These are phyloP conservation scores for Podospora anserina DNA, from an alignment of 495 filamentous ascomycete species.

Conservation along the genomic window DNA sequence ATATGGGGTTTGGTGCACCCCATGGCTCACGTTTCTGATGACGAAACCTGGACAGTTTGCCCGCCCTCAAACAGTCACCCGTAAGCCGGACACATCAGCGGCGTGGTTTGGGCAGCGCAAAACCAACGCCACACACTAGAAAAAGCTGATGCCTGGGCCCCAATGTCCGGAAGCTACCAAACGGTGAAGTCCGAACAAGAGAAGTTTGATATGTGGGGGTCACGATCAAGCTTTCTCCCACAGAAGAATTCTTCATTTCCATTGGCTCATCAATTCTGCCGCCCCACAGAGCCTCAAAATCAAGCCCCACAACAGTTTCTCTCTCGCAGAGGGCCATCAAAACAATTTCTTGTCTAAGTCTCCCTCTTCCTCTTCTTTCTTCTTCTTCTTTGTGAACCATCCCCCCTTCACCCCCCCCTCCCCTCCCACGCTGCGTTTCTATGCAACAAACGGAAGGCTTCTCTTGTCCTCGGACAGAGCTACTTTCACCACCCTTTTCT, in stretches of 20 bases:
- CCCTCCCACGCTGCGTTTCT: slow-evolving; percentile 99
- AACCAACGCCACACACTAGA: neutral
- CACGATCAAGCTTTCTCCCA: neutral
- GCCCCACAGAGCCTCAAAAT: slow-evolving; percentile 13
- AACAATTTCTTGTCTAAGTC: neutral
- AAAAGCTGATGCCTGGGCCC: too few species aligned
- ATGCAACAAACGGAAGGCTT: slow-evolving; percentile 86
- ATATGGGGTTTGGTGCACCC: neutral
- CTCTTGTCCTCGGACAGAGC: slow-evolving; percentile 35
- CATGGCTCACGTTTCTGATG: neutral
- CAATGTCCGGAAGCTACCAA: too few species aligned
- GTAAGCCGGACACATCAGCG: neutral
- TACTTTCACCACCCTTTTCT: slow-evolving; percentile 13
- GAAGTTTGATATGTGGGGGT: neutral
- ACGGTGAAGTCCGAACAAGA: too few species aligned
- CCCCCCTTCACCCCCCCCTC: slow-evolving; percentile 84
- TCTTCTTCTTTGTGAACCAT: slow-evolving; percentile 57
- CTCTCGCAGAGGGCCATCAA: too few species aligned
- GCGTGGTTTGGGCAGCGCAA: too few species aligned
- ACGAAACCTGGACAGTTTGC: neutral
- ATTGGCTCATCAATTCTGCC: slow-evolving; percentile 7
- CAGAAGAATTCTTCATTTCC: neutral
- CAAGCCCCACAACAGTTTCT: neutral
- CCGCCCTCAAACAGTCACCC: neutral
- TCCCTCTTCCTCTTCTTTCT: slow-evolving; percentile 18